Evolutionary conservation across 495 filamentous ascomycete genomes (phyloP), one percentile per base, ranked within the genome.

Genomic region (Penicillium canariense): DNA sequence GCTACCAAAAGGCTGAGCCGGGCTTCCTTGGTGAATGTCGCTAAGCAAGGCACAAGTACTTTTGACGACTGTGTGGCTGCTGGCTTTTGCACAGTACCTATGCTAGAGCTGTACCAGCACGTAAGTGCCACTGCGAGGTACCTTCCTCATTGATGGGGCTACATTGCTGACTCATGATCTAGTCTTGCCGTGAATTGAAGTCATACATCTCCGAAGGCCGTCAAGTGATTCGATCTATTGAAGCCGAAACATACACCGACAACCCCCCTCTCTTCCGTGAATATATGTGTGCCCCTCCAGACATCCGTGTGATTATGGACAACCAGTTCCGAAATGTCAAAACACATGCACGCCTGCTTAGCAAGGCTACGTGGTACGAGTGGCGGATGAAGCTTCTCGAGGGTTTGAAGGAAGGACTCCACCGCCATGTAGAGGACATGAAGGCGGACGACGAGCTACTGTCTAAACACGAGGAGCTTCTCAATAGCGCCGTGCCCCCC

Each of bases 271-370:
- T 98, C 11, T 96, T 98, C 73, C 82, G 82, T 36, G 95, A 97
- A 71, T 98, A 97, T 62, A 82, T 93, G 47, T 83, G 82, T 0
- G 92, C 93, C n/a, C 78, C 89, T 5, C 84, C 89, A n/a, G 88
- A 94, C 45, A 79, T 96, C 56, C 87, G 86, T 60, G 68, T 82
- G 1, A 79, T 94, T 43, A 92, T 98, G 87, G 93, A 98, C 70
- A 92, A 88, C 54, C 94, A 97, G 66, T 93, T 98, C 72, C 92
- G 93, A 67, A 96, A 96, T 56, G 86, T 95, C 63, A 97, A 96
- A 74, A 95, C 90, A 0, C 86, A 97, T 66, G 88, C 95, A 3
- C 77, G 95, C 35, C 77, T 95, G 5, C 79, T 89, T 11, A 96
- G 92, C 73, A 96, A 96, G 66, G 90, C 84, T 32, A 92, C 90